A percentile compares a stretch with the other conserved stretches of the same genome.
phyloP scores from a whole-genome alignment of 2,329 filamentous ascomycete species.

The Clonostachys rhizophaga region DNA sequence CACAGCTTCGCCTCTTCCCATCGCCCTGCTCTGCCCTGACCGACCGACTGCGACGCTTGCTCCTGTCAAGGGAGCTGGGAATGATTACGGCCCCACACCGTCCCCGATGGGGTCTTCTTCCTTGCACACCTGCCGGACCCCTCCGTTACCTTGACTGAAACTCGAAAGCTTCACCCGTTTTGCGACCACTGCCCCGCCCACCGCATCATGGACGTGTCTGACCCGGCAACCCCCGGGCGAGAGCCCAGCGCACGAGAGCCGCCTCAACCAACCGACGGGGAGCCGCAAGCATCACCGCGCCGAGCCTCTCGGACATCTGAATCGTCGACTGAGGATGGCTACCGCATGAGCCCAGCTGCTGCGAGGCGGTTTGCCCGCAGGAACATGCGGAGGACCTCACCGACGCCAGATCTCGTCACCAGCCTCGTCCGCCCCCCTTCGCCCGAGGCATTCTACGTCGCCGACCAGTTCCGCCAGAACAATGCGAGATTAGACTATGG shows the following conservation, averaged over 20 bases:
- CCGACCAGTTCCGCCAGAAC: slow-evolving; percentile 14
- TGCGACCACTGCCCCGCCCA: background rate
- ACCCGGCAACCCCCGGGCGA: background rate
- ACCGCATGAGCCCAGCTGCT: slow-evolving; percentile 24
- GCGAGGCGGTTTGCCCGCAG: slow-evolving; percentile 27
- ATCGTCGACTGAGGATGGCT: slow-evolving; percentile 25
- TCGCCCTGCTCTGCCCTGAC: too few relatives aligned
- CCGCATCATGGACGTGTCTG: background rate
- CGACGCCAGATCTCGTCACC: slow-evolving; percentile 32
- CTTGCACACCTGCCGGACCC: too few relatives aligned
- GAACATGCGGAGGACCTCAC: slow-evolving; percentile 23
- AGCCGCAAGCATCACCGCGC: background rate
- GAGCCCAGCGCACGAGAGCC: background rate
- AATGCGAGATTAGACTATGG: slow-evolving; percentile 1
- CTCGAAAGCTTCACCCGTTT: background rate
- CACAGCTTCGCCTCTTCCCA: background rate
- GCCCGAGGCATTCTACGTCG: slow-evolving; percentile 25
- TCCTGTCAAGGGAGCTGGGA: too few relatives aligned
- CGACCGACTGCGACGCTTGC: too few relatives aligned
- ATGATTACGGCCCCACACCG: background rate
- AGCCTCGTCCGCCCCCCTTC: slow-evolving; percentile 31
- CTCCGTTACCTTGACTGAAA: too few relatives aligned
- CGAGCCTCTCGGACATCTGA: slow-evolving; percentile 14
- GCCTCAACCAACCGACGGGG: background rate
- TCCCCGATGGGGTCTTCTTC: background rate